Percentiles rank a stretch among this genome's conserved stretches.
Evolutionary conservation across 257 asterid species (phyloP).

Genomic region (Fraxinus pennsylvanica): DNA sequence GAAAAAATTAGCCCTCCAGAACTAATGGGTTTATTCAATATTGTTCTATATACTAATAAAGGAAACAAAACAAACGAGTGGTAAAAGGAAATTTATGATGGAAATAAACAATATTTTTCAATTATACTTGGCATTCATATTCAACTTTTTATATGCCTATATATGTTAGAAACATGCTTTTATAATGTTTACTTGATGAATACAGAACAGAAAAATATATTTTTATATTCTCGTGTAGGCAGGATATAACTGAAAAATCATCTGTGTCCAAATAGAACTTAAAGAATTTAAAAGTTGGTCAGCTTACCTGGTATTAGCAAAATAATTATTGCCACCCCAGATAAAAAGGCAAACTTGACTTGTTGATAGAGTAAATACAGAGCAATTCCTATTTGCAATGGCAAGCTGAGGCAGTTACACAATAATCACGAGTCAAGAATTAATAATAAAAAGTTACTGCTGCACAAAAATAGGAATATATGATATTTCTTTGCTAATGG

Average conservation of each 20-base stretch:
- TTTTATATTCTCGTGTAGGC: neutral
- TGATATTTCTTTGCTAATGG: neutral
- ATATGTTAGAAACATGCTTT: neutral
- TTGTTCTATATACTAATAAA: neutral
- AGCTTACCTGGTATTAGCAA: conserved; percentile 87
- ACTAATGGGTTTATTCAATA: neutral
- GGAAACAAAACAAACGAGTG: neutral
- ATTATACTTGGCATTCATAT: neutral
- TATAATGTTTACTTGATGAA: neutral
- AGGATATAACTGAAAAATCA: neutral
- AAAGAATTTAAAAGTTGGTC: conserved; percentile 12
- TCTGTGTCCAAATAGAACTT: conserved; percentile 2
- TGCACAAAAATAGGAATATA: neutral
- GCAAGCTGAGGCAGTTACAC: conserved; percentile 70
- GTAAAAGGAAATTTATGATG: neutral
- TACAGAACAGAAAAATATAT: neutral
- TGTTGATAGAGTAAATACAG: conserved; percentile 79
- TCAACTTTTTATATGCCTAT: neutral
- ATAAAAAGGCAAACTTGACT: conserved; percentile 88
- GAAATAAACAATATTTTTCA: neutral
- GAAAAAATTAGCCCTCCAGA: neutral
- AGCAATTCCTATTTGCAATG: conserved; percentile 92
- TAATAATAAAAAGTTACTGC: neutral
- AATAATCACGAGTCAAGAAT: conserved; percentile 21
- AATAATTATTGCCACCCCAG: conserved; percentile 85